Conservation (phyloP, 768 basidiomycete genomes). For the Tephrocybe sp. region DNA sequence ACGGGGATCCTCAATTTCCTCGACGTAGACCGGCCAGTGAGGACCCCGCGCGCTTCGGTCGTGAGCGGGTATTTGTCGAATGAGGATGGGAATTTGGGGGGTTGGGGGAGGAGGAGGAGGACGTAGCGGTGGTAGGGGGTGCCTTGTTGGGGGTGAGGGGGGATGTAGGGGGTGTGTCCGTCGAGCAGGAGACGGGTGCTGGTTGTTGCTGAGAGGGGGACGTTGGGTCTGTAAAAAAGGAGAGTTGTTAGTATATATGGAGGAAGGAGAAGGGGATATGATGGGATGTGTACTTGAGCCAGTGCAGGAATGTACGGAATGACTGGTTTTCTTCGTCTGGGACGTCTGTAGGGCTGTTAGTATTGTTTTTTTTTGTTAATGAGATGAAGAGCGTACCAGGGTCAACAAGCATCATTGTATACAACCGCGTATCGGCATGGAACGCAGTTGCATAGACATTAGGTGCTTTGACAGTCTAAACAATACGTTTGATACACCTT, state of each 20-base stretch:
- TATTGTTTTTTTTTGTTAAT: not conserved
- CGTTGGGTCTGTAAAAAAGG: conserved; percentile 60
- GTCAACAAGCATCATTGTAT: conserved; percentile 89
- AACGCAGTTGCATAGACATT: conserved; percentile 72
- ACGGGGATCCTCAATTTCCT: conserved; percentile 43
- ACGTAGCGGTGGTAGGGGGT: conserved; percentile 91
- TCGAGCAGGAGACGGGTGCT: conserved; percentile 40
- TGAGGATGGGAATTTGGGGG: conserved; percentile 36
- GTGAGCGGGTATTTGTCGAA: conserved; percentile 63
- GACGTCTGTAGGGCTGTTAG: conserved; percentile 51
- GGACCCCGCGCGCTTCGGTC: conserved; percentile 42
- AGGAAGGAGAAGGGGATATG: conserved; percentile 7
- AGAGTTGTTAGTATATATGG: conserved; percentile 12
- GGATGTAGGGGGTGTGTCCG: conserved; percentile 73
- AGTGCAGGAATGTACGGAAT: conserved; percentile 78
- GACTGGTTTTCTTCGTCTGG: conserved; percentile 67
- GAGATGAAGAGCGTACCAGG: conserved; percentile 48
- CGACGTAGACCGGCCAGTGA: conserved; percentile 28
- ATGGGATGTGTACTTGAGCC: conserved; percentile 64
- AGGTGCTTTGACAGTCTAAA: conserved; percentile 64
- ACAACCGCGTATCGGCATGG: conserved; percentile 75
- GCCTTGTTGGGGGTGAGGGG: conserved; percentile 89
- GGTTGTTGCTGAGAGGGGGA: conserved; percentile 65
- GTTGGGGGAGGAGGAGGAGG: conserved; percentile 68
- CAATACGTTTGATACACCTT: not conserved